Evolutionary conservation across 1,284 basidiomycete genomes (phyloP), one percentile per base, ranked within the genome.

Genomic region (Malassezia psittaci): DNA sequence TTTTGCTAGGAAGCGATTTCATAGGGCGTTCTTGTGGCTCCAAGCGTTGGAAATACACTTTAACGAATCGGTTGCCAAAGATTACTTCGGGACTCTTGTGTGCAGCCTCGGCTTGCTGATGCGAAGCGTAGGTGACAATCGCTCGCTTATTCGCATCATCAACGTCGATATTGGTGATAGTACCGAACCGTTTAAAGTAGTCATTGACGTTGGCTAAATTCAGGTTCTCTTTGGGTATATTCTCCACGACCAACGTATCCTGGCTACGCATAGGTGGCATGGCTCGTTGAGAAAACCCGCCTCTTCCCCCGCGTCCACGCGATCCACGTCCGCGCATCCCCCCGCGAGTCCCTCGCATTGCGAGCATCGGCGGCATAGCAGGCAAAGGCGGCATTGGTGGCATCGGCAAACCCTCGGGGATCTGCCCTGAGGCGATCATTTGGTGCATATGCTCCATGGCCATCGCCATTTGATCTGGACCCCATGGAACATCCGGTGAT

Each of bases 71-170:
- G 66, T 90, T 91, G 15, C 84, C 84, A 70, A 96, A 94, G 24
- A 96, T 85, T 15, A 90, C 89, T 59, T 93, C 89, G 71, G 93
- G 88, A 24, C 83, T 85, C 74, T 86, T 87, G 86, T 91, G 90
- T 0, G 91, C 91, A 19, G 82, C 80, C 66, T 85, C 83, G 0
- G 91, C 91, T 70, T 91, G 86, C 19, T 81, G 81, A 67, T 90
- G 88, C n/a, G 80, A 82, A 16, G 83, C 81, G 75, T 93, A 96
- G 63, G 85, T 88, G 63, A 96, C 86, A 41, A 94, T 77, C 0
- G 91, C 90, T 32, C 78, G 74, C 67, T 88, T 86, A 38, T 79
- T 81, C 35, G 80, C 81, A n/a, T 77, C 76, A 72, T 96, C 90
- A 54, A 96, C 83, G 4, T 88, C 88, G 53, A 96, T 87, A 65